phyloP scores from a whole-genome alignment of 73 alveolate species.

The Symbiodinium pilosum region DNA sequence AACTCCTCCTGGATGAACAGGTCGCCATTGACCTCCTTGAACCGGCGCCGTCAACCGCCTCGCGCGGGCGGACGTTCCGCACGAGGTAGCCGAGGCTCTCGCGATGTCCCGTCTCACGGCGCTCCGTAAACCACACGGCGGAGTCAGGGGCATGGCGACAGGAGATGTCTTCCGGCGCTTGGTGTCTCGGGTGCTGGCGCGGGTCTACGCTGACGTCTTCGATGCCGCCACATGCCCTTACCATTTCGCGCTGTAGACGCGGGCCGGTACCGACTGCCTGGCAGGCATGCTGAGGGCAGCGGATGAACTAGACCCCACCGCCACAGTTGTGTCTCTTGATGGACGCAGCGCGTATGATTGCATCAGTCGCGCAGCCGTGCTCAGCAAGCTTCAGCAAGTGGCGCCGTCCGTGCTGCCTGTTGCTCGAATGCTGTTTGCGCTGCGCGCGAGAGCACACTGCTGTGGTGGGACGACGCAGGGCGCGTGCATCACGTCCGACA shows the following conservation, averaged over 20 bases:
- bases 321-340: background rate
- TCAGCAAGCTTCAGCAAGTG: background rate
- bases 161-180: background rate
- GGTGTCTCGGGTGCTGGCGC: background rate
- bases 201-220: background rate
- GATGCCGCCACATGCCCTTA: background rate
- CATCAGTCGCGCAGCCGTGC: background rate
- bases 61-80: background rate
- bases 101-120: background rate
- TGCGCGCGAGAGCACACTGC: background rate
- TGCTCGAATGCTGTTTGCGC: background rate
- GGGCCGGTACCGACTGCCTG: background rate
- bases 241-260: background rate
- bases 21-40: background rate
- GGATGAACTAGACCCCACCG: background rate
- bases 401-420: background rate
- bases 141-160: background rate
- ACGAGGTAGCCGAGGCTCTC: background rate
- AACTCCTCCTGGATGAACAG: background rate
- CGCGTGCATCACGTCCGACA: background rate
- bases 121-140: background rate
- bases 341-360: background rate
- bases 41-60: background rate
- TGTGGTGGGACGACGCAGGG: background rate
- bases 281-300: background rate